Base-by-base conservation (phyloP, 208 protist genomes). In the Borovskyia barvae region DNA sequence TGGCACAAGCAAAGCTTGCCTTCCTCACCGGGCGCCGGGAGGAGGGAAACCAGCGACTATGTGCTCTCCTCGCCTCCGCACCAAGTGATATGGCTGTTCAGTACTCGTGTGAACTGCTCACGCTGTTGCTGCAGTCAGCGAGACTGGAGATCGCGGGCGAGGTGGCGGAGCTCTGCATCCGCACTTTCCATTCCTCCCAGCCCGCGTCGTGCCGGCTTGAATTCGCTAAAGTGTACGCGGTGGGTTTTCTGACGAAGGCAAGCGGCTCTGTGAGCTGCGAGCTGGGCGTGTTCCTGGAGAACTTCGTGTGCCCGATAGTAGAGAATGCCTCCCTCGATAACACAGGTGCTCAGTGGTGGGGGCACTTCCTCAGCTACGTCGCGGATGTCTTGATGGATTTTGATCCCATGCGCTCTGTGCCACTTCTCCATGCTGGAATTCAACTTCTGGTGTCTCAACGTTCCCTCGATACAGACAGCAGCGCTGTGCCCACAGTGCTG, bases 301-400 rank as follows among this genome's bases (percentile, higher is more conserved):
- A 14, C 20, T 26, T 49, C 12, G 58, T 66, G 9, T 49, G 56
- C 17, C 60, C 62, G 1, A 5, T 68, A 19, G 12, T 72, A 25
- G 12, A 51, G 12, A 20, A 57, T 9, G 61, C 32, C 22, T 8
- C 30, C n/a, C 24, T 70, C 2, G 26, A 43, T 2, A 8, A 15
- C 2, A 1, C 11, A 1, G 35, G 26, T 8, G 19, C 45, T 7
- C 33, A 19, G n/a, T 80, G 77, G 77, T 84, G 77, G 77, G 66
- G 62, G 20, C 63, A 58, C 14, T 52, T 71, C 25, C 53, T 84
- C 19, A 77, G 66, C 57, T 57, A 71, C 46, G 33, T 65, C 8
- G 45, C 46, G 1, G 66, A 78, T 24, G 32, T 43, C 1, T 43
- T 80, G 11, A 14, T 39, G 12, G 52, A 66, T 6, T 5, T 5